phyloP scores from a whole-genome alignment of 495 filamentous ascomycete genomes.

The Achaetomiella virescens region DNA sequence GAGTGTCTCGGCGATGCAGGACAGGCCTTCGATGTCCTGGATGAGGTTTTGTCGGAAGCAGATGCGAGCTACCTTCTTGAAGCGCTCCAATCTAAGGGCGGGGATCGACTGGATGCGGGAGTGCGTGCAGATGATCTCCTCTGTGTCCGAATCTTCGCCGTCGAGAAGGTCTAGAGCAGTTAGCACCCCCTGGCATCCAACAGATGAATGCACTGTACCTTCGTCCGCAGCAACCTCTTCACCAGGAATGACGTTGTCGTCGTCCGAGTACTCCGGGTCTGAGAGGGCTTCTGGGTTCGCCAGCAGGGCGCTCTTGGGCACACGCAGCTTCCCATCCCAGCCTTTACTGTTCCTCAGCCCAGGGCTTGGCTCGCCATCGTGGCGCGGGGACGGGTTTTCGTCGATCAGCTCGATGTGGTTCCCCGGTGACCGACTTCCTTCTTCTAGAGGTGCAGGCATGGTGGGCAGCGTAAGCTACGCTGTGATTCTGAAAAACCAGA shows the following conservation, averaged over 20 bases:
- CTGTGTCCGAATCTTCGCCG: conserved; percentile 42
- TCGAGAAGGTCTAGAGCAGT: conserved; percentile 47
- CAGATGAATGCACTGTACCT: conserved; percentile 42
- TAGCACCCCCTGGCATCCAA: not conserved
- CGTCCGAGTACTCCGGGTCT: conserved; percentile 79
- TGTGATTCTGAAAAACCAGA: too few species aligned
- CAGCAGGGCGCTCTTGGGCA: conserved; percentile 56
- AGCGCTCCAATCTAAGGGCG: conserved; percentile 73
- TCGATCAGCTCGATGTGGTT: conserved; percentile 41
- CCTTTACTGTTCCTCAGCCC: conserved; percentile 60
- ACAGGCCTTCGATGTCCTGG: conserved; percentile 66
- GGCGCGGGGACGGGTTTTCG: conserved; percentile 32
- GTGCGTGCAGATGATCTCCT: conserved; percentile 89
- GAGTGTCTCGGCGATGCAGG: conserved; percentile 55
- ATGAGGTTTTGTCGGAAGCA: conserved; percentile 94
- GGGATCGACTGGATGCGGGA: conserved; percentile 74
- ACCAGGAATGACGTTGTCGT: conserved; percentile 65
- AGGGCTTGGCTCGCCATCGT: conserved; percentile 38
- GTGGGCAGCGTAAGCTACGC: not conserved
- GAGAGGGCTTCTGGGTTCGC: conserved; percentile 72
- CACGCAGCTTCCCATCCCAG: conserved; percentile 87
- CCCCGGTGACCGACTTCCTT: conserved; percentile 27
- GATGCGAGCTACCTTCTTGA: conserved; percentile 68
- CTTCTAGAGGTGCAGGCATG: conserved; percentile 35
- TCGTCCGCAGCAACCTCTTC: conserved; percentile 78